Evolutionary conservation across 768 basidiomycete genomes (phyloP), one percentile per base, ranked within the genome.

Genomic region (Brasilioporus rufonigricans): DNA sequence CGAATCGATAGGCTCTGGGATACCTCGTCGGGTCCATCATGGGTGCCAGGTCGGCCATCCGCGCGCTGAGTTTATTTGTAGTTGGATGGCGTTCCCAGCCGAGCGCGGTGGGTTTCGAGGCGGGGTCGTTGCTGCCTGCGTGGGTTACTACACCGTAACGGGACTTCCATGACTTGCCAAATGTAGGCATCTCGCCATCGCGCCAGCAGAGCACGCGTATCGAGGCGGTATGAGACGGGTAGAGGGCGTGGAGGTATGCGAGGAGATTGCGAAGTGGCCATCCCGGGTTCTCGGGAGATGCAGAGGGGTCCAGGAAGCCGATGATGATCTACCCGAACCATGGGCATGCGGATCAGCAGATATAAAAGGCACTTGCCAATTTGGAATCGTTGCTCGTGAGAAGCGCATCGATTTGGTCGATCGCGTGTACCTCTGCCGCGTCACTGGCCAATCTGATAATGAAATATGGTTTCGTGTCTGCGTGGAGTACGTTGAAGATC

Each of bases 221-320:
- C 1, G 74, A 72, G 1, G 74, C 61, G 0, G 82, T 76, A 3
- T 72, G 71, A 1, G 74, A 64, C 0, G 82, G 81, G 64, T 90
- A 80, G 13, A 82, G 67, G 32, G 80, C 78, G 24, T 79, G 78
- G 14, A 98, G 83, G 70, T 88, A 94, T 16, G 88, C 82, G 11
- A 98, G 86, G 56, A 95, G 80, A 67, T 98, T 98, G 41, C 96
- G 88, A 7, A 98, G 79, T 0, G 94, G 92, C 96, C 96, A 96
- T 18, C 92, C 94, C 1, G 89, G 91, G 55, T 87, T 85, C 5
- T 79, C 66, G 0, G 81, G 74, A 41, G 84, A 76, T 0, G 93
- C 85, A 0, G 94, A 97, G 4, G 96, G 93, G 65, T 99, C 97
- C 47, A 87, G 63, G 68, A 93, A 92, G 3, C 76, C 84, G 16